A percentile compares a stretch with the other conserved stretches of the same genome.
phyloP scores from a whole-genome alignment of 2,329 filamentous ascomycete genomes.

The Fusarium foetens region DNA sequence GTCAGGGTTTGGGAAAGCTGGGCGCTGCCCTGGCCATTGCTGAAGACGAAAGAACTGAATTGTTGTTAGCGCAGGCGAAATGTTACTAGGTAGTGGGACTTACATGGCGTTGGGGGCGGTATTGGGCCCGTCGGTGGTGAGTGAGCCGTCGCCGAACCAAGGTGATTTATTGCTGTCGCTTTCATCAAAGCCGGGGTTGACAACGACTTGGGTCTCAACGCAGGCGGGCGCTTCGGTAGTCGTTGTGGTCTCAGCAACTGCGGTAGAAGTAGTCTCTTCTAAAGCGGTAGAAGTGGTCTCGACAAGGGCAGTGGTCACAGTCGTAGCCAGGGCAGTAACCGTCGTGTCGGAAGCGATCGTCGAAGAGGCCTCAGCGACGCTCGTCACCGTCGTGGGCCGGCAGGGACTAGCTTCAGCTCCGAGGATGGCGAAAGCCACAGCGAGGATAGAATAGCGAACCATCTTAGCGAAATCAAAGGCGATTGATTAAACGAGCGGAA shows the following conservation, averaged over 20 bases:
- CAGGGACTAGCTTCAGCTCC: slow-evolving; percentile 1
- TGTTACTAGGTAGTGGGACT: no score
- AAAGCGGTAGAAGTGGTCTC: neutral
- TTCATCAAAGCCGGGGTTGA: neutral
- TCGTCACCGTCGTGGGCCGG: neutral
- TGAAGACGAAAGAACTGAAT: neutral
- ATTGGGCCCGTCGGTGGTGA: no score
- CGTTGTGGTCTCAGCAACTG: neutral
- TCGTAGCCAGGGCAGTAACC: neutral
- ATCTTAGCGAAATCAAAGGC: neutral
- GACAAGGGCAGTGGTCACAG: neutral
- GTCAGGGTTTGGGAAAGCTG: neutral
- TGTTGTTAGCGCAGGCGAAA: neutral
- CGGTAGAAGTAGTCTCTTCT: neutral
- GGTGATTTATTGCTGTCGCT: neutral
- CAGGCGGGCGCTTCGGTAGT: neutral
- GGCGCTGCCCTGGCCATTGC: neutral
- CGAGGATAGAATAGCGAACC: neutral
- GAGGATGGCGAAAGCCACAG: neutral
- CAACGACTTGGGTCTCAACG: neutral
- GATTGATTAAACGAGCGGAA: neutral
- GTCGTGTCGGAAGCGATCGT: neutral
- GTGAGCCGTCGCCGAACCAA: neutral
- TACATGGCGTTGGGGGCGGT: neutral
- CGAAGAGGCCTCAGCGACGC: neutral